Conservation (phyloP, 2,329 filamentous ascomycete species). For the Pyrenophora seminiperda region DNA sequence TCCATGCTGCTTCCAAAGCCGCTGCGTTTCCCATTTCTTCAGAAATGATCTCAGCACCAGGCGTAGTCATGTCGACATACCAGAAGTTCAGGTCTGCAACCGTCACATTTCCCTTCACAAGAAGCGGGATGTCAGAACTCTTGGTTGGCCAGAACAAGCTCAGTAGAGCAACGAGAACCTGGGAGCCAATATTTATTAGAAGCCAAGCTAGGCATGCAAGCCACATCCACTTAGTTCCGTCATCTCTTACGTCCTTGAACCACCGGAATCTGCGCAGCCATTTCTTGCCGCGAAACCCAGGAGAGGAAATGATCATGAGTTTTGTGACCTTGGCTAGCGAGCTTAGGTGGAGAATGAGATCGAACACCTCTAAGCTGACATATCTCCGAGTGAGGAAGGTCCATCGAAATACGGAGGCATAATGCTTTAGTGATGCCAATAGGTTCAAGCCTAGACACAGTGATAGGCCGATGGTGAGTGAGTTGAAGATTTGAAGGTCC, state of each 20-base stretch:
- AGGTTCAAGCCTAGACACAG: constrained; percentile 44
- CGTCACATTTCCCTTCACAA: constrained; percentile 34
- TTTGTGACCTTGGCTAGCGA: constrained; percentile 42
- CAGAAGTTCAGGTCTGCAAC: constrained; percentile 36
- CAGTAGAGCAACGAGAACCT: constrained; percentile 41
- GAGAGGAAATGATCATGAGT: constrained; percentile 42
- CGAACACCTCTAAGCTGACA: constrained; percentile 42
- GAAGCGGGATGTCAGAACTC: constrained; percentile 33
- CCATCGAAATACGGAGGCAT: constrained; percentile 43
- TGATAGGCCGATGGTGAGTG: constrained; percentile 41
- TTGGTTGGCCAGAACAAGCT: constrained; percentile 45
- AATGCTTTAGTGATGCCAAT: constrained; percentile 40
- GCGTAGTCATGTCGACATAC: constrained; percentile 14
- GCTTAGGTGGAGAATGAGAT: constrained; percentile 40
- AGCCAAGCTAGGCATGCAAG: constrained; percentile 42
- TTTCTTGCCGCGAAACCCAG: constrained; percentile 33
- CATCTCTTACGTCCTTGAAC: constrained; percentile 40
- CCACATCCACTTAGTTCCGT: constrained; percentile 43
- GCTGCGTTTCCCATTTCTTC: constrained; percentile 16
- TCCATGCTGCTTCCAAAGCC: constrained; percentile 34
- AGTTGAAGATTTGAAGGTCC: constrained; percentile 41
- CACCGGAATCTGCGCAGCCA: constrained; percentile 32
- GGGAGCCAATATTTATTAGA: constrained; percentile 40
- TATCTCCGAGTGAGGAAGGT: constrained; percentile 41
- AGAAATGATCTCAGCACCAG: background rate